A percentile compares a stretch with the other conserved stretches of the same genome.
Evolutionary conservation across 2,329 filamentous ascomycete genomes (phyloP).

Genomic region (Dendryphion nanum): DNA sequence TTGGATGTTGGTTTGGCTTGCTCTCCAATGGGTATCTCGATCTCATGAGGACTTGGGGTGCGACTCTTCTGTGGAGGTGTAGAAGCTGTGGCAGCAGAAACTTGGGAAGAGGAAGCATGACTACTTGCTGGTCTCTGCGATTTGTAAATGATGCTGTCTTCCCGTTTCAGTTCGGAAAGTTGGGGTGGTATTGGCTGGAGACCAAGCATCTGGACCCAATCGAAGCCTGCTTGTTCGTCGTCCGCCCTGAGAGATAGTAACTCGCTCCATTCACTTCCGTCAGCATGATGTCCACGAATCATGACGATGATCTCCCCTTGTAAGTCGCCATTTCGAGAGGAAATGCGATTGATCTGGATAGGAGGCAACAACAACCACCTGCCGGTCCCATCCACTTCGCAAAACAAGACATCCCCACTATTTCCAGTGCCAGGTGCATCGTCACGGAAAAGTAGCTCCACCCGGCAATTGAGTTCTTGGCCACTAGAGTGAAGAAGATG

Average conservation of each 20-base stretch:
- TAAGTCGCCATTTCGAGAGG: constrained; percentile 73
- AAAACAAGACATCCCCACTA: constrained; percentile 83
- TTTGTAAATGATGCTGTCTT: constrained; percentile 47
- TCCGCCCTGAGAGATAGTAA: constrained; percentile 74
- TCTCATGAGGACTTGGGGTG: constrained; percentile 51
- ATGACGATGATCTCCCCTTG: constrained; percentile 77
- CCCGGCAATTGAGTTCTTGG: constrained; percentile 82
- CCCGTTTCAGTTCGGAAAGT: constrained; percentile 47
- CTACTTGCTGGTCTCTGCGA: constrained; percentile 43
- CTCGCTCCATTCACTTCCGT: constrained; percentile 74
- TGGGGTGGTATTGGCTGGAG: constrained; percentile 60
- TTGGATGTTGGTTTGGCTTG: constrained; percentile 48
- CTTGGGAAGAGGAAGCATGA: constrained; percentile 56
- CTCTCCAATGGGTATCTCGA: constrained; percentile 64
- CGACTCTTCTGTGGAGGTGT: constrained; percentile 38
- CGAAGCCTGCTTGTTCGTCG: constrained; percentile 71
- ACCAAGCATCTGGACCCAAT: constrained; percentile 90
- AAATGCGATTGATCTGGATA: constrained; percentile 69
- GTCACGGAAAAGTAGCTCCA: constrained; percentile 85
- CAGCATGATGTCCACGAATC: constrained; percentile 69
- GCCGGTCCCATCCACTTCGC: constrained; percentile 76
- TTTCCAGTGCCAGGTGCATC: constrained; percentile 66
- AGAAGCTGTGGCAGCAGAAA: constrained; percentile 31
- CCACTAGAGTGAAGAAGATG: constrained; percentile 85
- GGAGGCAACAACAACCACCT: constrained; percentile 92